Evolutionary conservation across 2,329 filamentous ascomycete genomes (phyloP).

Genomic region (Pestalotiopsis sp.): DNA sequence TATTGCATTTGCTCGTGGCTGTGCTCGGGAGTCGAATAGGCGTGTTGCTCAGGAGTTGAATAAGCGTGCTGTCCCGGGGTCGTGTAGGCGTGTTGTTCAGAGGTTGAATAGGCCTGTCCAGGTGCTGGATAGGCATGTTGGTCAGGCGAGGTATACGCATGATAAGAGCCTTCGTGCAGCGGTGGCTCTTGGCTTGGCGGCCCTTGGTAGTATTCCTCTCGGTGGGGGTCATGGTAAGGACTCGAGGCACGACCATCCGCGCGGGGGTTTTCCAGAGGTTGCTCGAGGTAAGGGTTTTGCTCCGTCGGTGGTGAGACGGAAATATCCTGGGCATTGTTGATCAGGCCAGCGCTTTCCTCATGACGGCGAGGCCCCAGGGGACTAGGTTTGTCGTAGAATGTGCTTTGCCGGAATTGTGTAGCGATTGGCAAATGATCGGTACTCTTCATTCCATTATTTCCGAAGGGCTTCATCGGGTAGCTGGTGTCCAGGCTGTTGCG

Average conservation of each 20-base stretch:
- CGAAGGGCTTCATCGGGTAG: constrained; percentile 36
- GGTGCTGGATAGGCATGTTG: too few species aligned
- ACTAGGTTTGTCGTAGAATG: constrained; percentile 18
- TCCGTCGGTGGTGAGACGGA: constrained; percentile 20
- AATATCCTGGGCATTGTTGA: constrained; percentile 43
- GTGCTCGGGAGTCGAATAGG: too few species aligned
- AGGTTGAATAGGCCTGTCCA: too few species aligned
- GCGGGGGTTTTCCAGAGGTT: constrained; percentile 7
- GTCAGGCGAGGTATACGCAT: constrained; percentile 23
- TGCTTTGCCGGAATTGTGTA: constrained; percentile 39
- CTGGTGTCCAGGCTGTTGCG: constrained; percentile 37
- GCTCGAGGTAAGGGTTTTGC: constrained; percentile 19
- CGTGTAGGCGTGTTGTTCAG: too few species aligned
- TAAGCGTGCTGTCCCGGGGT: too few species aligned
- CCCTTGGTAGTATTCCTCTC: constrained; percentile 11
- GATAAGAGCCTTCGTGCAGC: constrained; percentile 2
- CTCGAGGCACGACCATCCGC: constrained; percentile 8
- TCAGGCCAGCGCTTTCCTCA: constrained; percentile 48
- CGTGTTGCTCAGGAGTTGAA: too few species aligned
- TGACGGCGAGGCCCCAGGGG: constrained; percentile 7
- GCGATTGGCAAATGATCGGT: constrained; percentile 44
- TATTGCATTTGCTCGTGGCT: constrained; percentile 23
- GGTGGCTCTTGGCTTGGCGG: neutral
- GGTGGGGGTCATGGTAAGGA: constrained; percentile 13
- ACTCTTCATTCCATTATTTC: constrained; percentile 32